These are phyloP conservation scores for Hemileia vastatrix DNA, from an alignment of 1,284 basidiomycete species.

Conservation along the genomic window DNA sequence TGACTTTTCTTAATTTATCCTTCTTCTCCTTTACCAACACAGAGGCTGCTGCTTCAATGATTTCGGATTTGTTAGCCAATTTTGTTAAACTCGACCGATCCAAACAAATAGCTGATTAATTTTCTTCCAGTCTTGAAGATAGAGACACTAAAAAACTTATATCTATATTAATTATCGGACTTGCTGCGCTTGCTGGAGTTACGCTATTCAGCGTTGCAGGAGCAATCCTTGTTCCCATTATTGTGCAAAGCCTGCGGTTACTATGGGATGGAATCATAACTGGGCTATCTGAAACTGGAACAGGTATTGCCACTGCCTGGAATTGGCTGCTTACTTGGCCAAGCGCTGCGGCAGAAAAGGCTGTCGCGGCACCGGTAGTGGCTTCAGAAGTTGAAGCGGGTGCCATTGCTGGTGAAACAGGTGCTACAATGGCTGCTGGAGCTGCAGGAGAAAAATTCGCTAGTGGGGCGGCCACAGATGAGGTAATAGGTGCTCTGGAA, in stretches of 20 bases:
- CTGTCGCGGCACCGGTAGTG: background rate
- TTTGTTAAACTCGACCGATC: background rate
- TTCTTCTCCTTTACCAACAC: background rate
- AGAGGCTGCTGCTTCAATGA: conserved; percentile 12
- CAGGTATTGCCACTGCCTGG: conserved; percentile 5
- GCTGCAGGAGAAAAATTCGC: background rate
- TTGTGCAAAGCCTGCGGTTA: background rate
- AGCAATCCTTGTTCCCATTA: conserved; percentile 5
- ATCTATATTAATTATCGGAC: background rate
- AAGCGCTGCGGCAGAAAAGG: background rate
- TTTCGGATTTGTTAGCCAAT: conserved; percentile 16
- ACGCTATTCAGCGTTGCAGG: conserved; percentile 3
- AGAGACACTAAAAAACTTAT: conserved; percentile 2
- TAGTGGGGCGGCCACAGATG: background rate
- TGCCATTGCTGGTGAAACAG: too few species aligned
- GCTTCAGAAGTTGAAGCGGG: too few species aligned
- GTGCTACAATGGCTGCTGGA: background rate
- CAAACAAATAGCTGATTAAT: background rate
- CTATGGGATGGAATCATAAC: background rate
- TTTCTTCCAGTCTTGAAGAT: background rate
- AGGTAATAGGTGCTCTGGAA: background rate
- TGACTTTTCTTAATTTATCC: too few species aligned
- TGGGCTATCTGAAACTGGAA: background rate
- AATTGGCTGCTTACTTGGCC: conserved; percentile 1
- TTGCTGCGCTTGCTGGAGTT: conserved; percentile 4